These are phyloP conservation scores for Aspergillus nidulans DNA, from an alignment of 495 filamentous ascomycete species.

Conservation along the genomic window DNA sequence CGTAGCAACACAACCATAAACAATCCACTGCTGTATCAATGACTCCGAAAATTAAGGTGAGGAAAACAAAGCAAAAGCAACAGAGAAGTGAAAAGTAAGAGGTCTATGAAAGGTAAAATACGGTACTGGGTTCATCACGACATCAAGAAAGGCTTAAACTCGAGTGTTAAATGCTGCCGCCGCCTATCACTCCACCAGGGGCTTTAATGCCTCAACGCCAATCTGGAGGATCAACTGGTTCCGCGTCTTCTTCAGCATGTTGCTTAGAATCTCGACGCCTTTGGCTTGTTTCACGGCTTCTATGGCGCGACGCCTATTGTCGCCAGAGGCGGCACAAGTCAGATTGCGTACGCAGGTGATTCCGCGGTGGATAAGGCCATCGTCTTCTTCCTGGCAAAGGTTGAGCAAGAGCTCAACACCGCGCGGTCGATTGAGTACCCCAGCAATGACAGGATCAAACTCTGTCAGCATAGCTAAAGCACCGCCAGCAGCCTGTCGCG, in stretches of 20 bases:
- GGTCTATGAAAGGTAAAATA: slow-evolving; percentile 6
- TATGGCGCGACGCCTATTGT: slow-evolving; percentile 36
- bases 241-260: slow-evolving; percentile 58
- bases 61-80: neutral
- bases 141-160: slow-evolving; percentile 2
- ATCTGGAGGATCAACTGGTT: slow-evolving; percentile 61
- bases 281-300: slow-evolving; percentile 40
- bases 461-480: slow-evolving; percentile 79
- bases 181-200: slow-evolving; percentile 42
- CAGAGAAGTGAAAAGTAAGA: neutral
- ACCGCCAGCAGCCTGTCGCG: slow-evolving; percentile 80
- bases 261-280: slow-evolving; percentile 57
- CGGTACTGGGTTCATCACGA: slow-evolving; percentile 1
- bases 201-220: slow-evolving; percentile 58
- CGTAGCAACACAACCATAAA: neutral
- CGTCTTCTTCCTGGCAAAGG: slow-evolving; percentile 70
- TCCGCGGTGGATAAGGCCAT: slow-evolving; percentile 72
- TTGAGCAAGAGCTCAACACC: slow-evolving; percentile 67
- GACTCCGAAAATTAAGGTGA: neutral
- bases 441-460: slow-evolving; percentile 66
- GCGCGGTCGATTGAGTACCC: slow-evolving; percentile 61
- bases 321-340: slow-evolving; percentile 36
- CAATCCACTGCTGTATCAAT: neutral
- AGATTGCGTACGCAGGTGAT: slow-evolving; percentile 63
- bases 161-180: neutral